Evolutionary conservation across 139 green algal species (phyloP), one percentile per base, ranked within the genome.

Genomic region (Gonium pectorale): DNA sequence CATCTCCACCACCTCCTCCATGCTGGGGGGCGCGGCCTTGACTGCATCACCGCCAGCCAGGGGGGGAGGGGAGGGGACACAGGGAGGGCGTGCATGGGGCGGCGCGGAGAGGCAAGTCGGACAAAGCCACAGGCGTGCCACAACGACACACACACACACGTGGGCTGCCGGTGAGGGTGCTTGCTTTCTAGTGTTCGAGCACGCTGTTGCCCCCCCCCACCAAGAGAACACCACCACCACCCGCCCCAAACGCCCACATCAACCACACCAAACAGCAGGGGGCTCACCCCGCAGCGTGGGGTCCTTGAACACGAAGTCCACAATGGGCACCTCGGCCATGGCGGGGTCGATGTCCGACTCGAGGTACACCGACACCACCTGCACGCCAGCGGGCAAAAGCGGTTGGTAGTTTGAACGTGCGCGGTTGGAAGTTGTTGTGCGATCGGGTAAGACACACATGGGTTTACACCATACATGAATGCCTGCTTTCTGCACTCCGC

Each of bases 261-360:
- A n/a, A n/a, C n/a, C n/a, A n/a, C n/a, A n/a, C n/a, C n/a, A n/a
- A n/a, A n/a, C n/a, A n/a, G n/a, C n/a, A n/a, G n/a, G n/a, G n/a
- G 21, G 0, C 74, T 52, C 74, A 84, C 78, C 49, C 37, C 31
- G 75, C 84, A 94, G 81, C 13, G 67, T 69, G 46, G 83, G 72
- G 86, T 95, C 89, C 51, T 63, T 59, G 71, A 87, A 81, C 40
- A 94, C 80, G 51, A 88, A 95, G 33, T 94, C 89, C 56, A 88
- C 85, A 6, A 91, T 89, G 51, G 78, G 37, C 67, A 81, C 83
- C 24, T 94, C 89, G 21, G 86, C 83, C 87, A 91, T 59, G 26
- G 75, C 79, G 38, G 82, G 85, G 77, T 94, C 89, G 72, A 99
- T 97, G 90, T 98, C 96, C 67, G 97, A 93, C 94, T 98, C 96